A percentile compares a stretch with the other conserved stretches of the same genome.
Conservation (phyloP, 768 basidiomycete species). For the Wakefieldia striispora region DNA sequence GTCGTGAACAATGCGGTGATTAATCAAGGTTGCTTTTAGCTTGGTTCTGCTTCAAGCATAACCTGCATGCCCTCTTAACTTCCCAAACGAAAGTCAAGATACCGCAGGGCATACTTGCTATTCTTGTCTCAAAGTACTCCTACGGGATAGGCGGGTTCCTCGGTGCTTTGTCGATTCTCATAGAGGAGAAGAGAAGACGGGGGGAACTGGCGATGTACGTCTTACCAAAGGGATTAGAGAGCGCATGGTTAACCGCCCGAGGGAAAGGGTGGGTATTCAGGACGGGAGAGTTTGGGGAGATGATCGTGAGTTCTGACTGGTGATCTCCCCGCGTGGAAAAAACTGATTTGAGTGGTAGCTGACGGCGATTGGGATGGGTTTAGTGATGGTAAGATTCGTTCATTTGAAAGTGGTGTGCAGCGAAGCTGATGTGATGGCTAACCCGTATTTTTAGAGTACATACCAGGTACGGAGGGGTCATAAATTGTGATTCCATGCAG, state of each 20-base stretch:
- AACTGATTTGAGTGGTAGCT: slow-evolving; percentile 36
- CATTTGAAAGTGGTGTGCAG: background rate
- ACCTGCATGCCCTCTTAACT: slow-evolving; percentile 50
- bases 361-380: slow-evolving; percentile 79
- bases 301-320: slow-evolving; percentile 44
- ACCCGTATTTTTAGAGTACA: slow-evolving; percentile 49
- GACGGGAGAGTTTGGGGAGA: slow-evolving; percentile 69
- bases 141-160: slow-evolving; percentile 76
- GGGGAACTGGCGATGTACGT: slow-evolving; percentile 92
- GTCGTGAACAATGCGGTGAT: background rate
- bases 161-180: slow-evolving; percentile 74
- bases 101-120: slow-evolving; percentile 47
- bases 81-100: slow-evolving; percentile 35
- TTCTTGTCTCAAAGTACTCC: slow-evolving; percentile 64
- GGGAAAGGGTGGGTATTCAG: slow-evolving; percentile 74
- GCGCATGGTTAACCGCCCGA: slow-evolving; percentile 78
- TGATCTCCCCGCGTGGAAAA: background rate
- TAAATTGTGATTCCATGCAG: background rate
- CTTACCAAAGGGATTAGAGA: slow-evolving; percentile 86
- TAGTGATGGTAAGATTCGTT: slow-evolving; percentile 71
- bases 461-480: slow-evolving; percentile 58
- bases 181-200: slow-evolving; percentile 86
- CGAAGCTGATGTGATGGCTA: slow-evolving; percentile 6
- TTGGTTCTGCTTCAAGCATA: slow-evolving; percentile 65
- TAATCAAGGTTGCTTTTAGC: slow-evolving; percentile 34